Conservation (phyloP, 1,139 yeast species). For the Suhomyces bribrorum region DNA sequence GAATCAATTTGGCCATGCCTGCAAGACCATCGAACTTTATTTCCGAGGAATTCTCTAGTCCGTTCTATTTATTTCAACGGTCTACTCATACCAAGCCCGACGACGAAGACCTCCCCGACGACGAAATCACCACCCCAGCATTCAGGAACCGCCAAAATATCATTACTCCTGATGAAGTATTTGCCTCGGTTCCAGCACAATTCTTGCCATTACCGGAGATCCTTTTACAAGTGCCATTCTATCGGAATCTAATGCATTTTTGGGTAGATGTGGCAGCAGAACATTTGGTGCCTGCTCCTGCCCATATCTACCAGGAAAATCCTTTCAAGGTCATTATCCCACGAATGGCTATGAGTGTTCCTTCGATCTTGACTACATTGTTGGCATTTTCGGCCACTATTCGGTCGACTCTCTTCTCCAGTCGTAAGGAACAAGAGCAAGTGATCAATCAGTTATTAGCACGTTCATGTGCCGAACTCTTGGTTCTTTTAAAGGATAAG, state of each 20-base stretch:
- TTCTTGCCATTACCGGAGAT: constrained; percentile 60
- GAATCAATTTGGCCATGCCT: constrained; percentile 17
- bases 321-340: constrained; percentile 71
- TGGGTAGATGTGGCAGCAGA: constrained; percentile 64
- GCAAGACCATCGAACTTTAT: constrained; percentile 13
- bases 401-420: constrained; percentile 27
- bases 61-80: constrained; percentile 5
- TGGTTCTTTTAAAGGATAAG: constrained; percentile 52
- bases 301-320: constrained; percentile 55
- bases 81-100: neutral
- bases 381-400: constrained; percentile 70
- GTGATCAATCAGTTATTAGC: constrained; percentile 54
- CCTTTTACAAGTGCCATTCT: constrained; percentile 57
- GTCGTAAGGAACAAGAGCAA: constrained; percentile 31
- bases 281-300: constrained; percentile 69
- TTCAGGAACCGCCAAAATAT: neutral
- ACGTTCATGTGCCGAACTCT: constrained; percentile 58
- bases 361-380: constrained; percentile 59
- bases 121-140: constrained; percentile 1
- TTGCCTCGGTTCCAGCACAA: constrained; percentile 43
- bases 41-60: constrained; percentile 12
- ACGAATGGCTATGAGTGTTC: constrained; percentile 63
- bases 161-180: constrained; percentile 14
- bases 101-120: constrained; percentile 3
- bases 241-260: constrained; percentile 61